Conservation (phyloP, 2,329 filamentous ascomycete genomes). For the Penicillium frequentans region DNA sequence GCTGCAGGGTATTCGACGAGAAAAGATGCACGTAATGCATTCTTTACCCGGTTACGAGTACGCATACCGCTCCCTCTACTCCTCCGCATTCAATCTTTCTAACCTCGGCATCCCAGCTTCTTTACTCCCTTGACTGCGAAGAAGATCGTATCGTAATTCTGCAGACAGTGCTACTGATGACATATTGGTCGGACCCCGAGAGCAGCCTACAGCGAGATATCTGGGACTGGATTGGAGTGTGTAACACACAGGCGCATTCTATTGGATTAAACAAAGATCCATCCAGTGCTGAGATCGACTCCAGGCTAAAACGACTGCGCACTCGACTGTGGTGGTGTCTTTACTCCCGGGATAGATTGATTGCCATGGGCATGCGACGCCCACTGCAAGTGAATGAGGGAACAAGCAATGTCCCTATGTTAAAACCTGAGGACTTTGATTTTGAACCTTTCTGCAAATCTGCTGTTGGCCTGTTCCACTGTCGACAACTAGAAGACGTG, state of each 20-base stretch:
- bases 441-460: constrained; percentile 65
- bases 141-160: constrained; percentile 79
- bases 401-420: constrained; percentile 88
- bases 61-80: not conserved
- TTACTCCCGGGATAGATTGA: constrained; percentile 85
- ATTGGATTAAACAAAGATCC: constrained; percentile 81
- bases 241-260: constrained; percentile 81
- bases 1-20: constrained; percentile 72
- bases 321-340: constrained; percentile 94
- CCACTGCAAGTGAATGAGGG: constrained; percentile 87
- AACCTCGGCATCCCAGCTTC: constrained; percentile 52
- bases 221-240: constrained; percentile 93
- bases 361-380: constrained; percentile 84
- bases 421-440: constrained; percentile 77
- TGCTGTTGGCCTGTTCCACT: constrained; percentile 63
- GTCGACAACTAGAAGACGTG: constrained; percentile 68
- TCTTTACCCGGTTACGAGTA: constrained; percentile 81
- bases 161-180: constrained; percentile 82
- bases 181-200: constrained; percentile 90
- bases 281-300: constrained; percentile 59
- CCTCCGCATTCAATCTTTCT: constrained; percentile 3
- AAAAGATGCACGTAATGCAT: constrained; percentile 76
- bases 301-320: constrained; percentile 70
- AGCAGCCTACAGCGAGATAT: constrained; percentile 85
- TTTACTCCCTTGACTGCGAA: constrained; percentile 92